Conservation (phyloP, 1,284 basidiomycete species). For the Cerioporus squamosus region DNA sequence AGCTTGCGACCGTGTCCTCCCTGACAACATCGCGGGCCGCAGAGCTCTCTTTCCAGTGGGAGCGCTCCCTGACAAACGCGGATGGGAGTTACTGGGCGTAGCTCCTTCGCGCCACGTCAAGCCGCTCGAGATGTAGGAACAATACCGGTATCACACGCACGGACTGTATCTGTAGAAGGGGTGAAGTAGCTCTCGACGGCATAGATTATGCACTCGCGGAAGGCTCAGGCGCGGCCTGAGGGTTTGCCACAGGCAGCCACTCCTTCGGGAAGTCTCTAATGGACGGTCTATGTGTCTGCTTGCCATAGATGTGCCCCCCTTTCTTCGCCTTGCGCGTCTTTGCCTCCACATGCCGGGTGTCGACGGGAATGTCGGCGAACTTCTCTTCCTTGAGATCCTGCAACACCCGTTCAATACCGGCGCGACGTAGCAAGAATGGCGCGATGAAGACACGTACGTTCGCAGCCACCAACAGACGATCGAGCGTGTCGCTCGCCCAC, state of each 20-base stretch:
- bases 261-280: constrained; percentile 81
- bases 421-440: background rate
- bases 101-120: background rate
- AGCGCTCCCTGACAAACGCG: no score
- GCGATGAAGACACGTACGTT: constrained; percentile 61
- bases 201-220: constrained; percentile 21
- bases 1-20: no score
- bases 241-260: constrained; percentile 62
- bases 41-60: no score
- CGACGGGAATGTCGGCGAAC: constrained; percentile 73
- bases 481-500: constrained; percentile 82
- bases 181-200: constrained; percentile 1
- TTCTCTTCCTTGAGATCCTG: constrained; percentile 52
- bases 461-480: constrained; percentile 71
- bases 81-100: no score
- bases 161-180: background rate
- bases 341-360: constrained; percentile 76
- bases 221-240: constrained; percentile 9
- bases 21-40: no score
- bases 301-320: constrained; percentile 66
- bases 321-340: constrained; percentile 71
- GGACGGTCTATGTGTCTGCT: constrained; percentile 60
- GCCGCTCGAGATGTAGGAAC: background rate
- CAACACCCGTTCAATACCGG: background rate
- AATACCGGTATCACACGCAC: background rate